phyloP scores from a whole-genome alignment of 805 yeast species.

The Ogataea pignaliae region DNA sequence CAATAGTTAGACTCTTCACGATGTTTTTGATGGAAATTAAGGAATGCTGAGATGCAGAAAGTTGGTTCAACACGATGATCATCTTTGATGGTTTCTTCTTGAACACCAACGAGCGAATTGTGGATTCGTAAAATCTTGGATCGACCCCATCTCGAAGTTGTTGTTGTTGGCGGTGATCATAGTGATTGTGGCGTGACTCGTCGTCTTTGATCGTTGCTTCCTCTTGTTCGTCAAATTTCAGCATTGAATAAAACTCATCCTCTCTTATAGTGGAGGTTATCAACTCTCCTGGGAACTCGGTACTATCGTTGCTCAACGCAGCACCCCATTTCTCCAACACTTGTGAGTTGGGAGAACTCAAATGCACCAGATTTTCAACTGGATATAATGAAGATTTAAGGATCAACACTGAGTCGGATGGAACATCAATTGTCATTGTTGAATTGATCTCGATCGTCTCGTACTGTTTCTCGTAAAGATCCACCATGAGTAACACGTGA shows the following conservation, averaged over 20 bases:
- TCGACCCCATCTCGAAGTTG: conserved; percentile 23
- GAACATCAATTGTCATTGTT: conserved; percentile 11
- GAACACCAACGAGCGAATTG: conserved; percentile 21
- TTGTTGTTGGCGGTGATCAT: not conserved
- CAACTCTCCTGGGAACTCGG: conserved; percentile 19
- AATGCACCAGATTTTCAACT: not conserved
- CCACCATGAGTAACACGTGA: conserved; percentile 19
- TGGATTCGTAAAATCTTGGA: conserved; percentile 27
- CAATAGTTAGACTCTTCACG: conserved; percentile 23
- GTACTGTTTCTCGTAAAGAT: conserved; percentile 4
- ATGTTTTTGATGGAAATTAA: conserved; percentile 26
- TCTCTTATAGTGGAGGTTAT: conserved; percentile 25
- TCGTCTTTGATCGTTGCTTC: not conserved
- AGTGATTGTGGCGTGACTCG: not conserved
- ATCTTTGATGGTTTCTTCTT: conserved; percentile 25
- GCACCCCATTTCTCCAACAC: conserved; percentile 29
- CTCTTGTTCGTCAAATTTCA: conserved; percentile 2
- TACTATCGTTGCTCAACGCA: conserved; percentile 22
- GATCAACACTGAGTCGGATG: conserved; percentile 13
- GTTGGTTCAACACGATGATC: conserved; percentile 26
- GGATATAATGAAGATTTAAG: not conserved
- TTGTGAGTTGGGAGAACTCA: conserved; percentile 12
- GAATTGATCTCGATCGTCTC: conserved; percentile 12
- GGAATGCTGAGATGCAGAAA: conserved; percentile 16
- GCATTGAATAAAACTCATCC: conserved; percentile 18